Percentiles rank a stretch among this genome's conserved stretches.
phyloP scores from a whole-genome alignment of 148 eudicot genomes.

The Rhododendron griersonianum region DNA sequence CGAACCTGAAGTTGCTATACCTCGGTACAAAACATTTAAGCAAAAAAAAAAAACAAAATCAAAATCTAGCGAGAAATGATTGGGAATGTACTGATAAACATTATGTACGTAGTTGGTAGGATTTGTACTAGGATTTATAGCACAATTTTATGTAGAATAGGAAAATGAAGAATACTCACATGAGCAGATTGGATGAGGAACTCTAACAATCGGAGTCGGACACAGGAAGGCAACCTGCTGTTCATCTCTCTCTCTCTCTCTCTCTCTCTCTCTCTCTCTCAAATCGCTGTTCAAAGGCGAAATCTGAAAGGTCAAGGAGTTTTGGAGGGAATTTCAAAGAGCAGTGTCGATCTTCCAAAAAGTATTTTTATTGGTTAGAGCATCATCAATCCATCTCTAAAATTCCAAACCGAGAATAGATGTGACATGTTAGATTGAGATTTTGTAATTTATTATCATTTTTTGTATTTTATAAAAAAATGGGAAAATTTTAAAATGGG shows the following conservation, averaged over 20 bases:
- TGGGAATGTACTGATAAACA: background rate
- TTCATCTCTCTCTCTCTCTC: constrained; percentile 3
- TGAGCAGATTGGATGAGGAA: constrained; percentile 52
- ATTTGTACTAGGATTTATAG: background rate
- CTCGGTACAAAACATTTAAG: background rate
- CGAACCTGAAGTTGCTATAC: constrained; percentile 38
- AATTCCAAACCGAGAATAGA: too few relatives aligned
- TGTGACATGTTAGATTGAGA: too few relatives aligned
- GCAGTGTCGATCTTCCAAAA: too few relatives aligned
- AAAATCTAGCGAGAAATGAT: background rate
- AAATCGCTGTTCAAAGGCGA: background rate
- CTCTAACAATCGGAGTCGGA: constrained; percentile 34
- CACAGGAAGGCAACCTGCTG: constrained; percentile 11
- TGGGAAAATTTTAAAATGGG: too few relatives aligned
- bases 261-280: background rate
- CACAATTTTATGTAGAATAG: too few relatives aligned
- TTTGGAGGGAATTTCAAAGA: background rate
- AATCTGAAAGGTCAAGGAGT: background rate
- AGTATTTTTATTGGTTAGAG: too few relatives aligned
- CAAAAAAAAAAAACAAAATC: background rate
- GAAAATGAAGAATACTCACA: constrained; percentile 7
- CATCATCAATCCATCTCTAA: too few relatives aligned
- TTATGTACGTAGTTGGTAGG: background rate
- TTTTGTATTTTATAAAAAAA: too few relatives aligned
- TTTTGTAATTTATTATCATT: too few relatives aligned